Evolutionary conservation across 176 grass and related monocot species (phyloP).

Genomic region (Alopecurus myosuroides): DNA sequence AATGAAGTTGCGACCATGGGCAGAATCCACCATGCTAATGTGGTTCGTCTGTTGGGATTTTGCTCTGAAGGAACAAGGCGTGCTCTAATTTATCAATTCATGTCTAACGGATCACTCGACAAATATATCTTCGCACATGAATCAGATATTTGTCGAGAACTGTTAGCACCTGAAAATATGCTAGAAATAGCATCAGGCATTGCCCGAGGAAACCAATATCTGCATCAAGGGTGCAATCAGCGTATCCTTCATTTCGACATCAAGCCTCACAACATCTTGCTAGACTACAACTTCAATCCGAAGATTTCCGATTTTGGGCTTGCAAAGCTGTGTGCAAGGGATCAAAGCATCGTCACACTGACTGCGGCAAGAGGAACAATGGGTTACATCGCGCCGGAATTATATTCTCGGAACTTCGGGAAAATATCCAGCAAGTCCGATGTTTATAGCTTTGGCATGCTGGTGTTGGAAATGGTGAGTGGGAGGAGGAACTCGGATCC

Average conservation of each 20-base stretch:
- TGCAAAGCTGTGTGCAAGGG: not conserved
- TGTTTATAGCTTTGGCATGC: not conserved
- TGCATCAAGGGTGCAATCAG: conserved; percentile 11
- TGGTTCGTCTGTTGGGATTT: not conserved
- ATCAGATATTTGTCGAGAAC: not conserved
- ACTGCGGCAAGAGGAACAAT: not conserved
- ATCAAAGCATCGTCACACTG: not conserved
- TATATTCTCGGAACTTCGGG: not conserved
- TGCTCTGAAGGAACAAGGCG: conserved; percentile 1
- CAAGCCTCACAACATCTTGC: conserved; percentile 7
- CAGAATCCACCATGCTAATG: not conserved
- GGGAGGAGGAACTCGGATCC: not conserved
- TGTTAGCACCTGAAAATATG: not conserved
- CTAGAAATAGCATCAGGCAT: not conserved
- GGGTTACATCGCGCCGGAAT: not conserved
- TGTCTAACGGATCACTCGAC: not conserved
- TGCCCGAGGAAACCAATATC: not conserved
- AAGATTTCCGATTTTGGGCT: not conserved
- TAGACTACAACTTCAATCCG: not conserved
- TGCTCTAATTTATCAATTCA: conserved; percentile 5
- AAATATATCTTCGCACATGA: not conserved
- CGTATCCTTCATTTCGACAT: not conserved
- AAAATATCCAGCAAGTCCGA: not conserved
- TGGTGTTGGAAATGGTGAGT: conserved; percentile 1
- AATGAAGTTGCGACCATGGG: not conserved